phyloP scores from a whole-genome alignment of 768 basidiomycete species.

The Psilocybe tampanensis region DNA sequence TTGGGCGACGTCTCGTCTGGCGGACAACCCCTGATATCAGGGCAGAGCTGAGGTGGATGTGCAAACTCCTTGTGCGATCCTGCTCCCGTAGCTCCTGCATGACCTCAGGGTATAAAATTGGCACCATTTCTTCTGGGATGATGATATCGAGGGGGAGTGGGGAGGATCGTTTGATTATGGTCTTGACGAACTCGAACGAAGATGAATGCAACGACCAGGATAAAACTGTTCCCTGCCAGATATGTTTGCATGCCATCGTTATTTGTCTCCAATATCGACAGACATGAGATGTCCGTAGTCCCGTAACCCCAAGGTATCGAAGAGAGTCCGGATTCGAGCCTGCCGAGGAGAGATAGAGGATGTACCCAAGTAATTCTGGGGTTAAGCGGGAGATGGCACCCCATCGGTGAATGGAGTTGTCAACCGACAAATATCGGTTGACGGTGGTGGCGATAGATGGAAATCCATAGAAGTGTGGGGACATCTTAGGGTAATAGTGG shows the following conservation, averaged over 20 bases:
- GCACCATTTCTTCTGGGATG: not conserved
- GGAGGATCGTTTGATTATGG: not conserved
- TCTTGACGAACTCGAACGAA: not conserved
- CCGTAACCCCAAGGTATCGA: not conserved
- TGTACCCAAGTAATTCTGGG: no score
- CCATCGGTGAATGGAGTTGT: no score
- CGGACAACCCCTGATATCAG: no score
- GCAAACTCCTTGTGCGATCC: not conserved
- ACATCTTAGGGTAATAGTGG: not conserved
- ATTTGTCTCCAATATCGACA: not conserved
- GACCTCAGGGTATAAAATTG: not conserved
- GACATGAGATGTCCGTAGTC: not conserved
- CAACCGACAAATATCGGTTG: no score
- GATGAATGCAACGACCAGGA: not conserved
- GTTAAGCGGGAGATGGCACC: no score
- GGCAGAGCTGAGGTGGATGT: not conserved
- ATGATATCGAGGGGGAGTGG: not conserved
- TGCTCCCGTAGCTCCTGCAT: not conserved
- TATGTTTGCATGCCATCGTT: not conserved
- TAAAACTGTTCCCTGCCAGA: not conserved
- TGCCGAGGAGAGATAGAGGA: no score
- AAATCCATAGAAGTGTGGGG: no score
- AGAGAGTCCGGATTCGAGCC: no score
- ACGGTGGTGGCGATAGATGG: no score
- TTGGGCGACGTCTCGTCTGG: no score